Conservation (phyloP, 2,329 filamentous ascomycete species). For the Cladosporium sp. region DNA sequence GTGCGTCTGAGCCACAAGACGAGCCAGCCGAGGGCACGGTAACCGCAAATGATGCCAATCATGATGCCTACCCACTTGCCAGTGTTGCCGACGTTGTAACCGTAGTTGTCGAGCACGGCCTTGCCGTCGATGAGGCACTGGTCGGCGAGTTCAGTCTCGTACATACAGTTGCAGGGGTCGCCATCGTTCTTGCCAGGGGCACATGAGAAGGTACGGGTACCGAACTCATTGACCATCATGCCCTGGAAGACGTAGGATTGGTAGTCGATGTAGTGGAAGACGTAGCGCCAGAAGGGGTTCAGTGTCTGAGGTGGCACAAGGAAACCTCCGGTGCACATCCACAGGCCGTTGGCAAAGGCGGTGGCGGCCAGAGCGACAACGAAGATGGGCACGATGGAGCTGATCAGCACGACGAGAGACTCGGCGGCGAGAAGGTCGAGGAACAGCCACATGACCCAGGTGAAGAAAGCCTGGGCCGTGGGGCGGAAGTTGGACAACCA, state of each 20-base stretch:
- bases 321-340: slow-evolving; percentile 85
- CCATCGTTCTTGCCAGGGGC: slow-evolving; percentile 45
- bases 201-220: slow-evolving; percentile 60
- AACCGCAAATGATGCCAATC: slow-evolving; percentile 69
- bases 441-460: slow-evolving; percentile 79
- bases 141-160: slow-evolving; percentile 46
- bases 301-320: slow-evolving; percentile 67
- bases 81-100: slow-evolving; percentile 59
- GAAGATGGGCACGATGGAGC: slow-evolving; percentile 70
- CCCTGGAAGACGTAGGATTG: slow-evolving; percentile 82
- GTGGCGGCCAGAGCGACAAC: slow-evolving; percentile 74
- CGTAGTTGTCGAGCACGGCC: slow-evolving; percentile 66
- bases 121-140: slow-evolving; percentile 68
- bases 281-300: slow-evolving; percentile 82
- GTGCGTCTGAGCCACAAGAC: slow-evolving; percentile 13
- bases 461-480: slow-evolving; percentile 64
- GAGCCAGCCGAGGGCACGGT: slow-evolving; percentile 64
- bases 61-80: slow-evolving; percentile 74
- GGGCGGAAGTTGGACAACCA: slow-evolving; percentile 75
- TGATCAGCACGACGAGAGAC: slow-evolving; percentile 73
- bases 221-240: slow-evolving; percentile 91
- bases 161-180: slow-evolving; percentile 64
- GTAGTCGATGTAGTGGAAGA: slow-evolving; percentile 86
- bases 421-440: slow-evolving; percentile 79
- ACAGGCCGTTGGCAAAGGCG: slow-evolving; percentile 82